Conservation (phyloP, 306 rosid species). For the Vachellia collinsii region DNA sequence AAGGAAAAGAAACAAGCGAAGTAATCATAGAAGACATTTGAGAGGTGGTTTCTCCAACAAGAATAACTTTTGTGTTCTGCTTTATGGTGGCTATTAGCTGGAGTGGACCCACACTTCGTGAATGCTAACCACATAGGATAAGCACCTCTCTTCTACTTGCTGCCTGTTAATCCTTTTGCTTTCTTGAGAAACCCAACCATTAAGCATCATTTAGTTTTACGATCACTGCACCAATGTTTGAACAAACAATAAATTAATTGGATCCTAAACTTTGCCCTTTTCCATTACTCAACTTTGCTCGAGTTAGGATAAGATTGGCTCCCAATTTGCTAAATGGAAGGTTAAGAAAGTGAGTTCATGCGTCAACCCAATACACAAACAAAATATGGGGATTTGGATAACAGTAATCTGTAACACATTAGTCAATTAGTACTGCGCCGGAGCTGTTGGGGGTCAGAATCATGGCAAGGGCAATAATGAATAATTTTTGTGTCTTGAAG, state of each 20-base stretch:
- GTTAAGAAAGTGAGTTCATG: not conserved
- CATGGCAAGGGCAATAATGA: conserved; percentile 22
- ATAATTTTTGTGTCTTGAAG: not conserved
- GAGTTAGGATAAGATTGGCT: not conserved
- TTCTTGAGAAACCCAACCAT: conserved; percentile 3
- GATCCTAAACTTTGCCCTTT: not conserved
- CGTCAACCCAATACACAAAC: not conserved
- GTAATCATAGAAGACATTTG: conserved; percentile 33
- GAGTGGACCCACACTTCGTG: conserved; percentile 48
- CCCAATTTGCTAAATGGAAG: not conserved
- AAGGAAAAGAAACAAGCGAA: not conserved
- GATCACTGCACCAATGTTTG: not conserved
- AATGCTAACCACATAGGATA: conserved; percentile 39
- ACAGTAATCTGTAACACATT: not conserved
- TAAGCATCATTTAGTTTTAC: not conserved
- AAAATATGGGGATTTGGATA: not conserved
- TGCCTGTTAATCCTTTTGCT: conserved; percentile 9
- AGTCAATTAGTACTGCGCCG: conserved; percentile 21
- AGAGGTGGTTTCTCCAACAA: conserved; percentile 39
- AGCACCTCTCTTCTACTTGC: conserved; percentile 2
- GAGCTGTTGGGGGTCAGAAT: conserved; percentile 32
- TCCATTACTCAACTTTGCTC: not conserved
- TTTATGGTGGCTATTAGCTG: conserved; percentile 48
- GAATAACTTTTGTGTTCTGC: conserved; percentile 31
- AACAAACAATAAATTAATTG: not conserved